A percentile compares a stretch with the other conserved stretches of the same genome.
These are phyloP conservation scores for Tetrahymena malaccensis DNA, from an alignment of 73 alveolate species.

Conservation along the genomic window DNA sequence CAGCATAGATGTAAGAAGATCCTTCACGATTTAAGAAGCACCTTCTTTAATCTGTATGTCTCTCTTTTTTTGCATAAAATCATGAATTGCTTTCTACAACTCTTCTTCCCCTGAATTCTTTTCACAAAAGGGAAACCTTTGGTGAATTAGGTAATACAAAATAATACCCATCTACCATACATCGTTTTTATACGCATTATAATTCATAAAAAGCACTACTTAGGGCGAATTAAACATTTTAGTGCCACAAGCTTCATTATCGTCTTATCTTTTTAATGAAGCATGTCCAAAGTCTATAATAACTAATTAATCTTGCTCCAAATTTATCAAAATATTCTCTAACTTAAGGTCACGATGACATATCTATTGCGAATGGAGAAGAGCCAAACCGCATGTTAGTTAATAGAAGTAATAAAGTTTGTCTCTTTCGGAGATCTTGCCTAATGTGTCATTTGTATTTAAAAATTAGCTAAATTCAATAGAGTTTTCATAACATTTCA, in stretches of 20 bases:
- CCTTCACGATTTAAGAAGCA: neutral
- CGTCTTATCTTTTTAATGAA: neutral
- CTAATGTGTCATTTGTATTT: neutral
- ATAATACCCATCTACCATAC: neutral
- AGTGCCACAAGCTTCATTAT: neutral
- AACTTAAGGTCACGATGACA: neutral
- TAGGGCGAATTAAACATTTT: neutral
- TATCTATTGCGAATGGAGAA: neutral
- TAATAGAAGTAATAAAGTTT: neutral
- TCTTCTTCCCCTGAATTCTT: neutral
- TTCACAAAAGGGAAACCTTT: neutral
- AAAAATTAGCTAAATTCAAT: neutral
- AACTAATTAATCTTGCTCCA: neutral
- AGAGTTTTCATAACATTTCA: neutral
- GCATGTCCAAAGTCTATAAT: neutral
- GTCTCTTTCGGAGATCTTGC: neutral
- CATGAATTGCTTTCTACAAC: neutral
- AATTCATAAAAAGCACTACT: neutral
- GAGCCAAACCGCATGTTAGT: neutral
- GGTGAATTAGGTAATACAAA: neutral
- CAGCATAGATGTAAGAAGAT: neutral
- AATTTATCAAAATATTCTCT: neutral
- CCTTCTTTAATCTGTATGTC: neutral
- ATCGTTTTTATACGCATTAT: neutral
- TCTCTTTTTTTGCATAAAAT: neutral